A percentile compares a stretch with the other conserved stretches of the same genome.
Conservation (phyloP, 2,329 filamentous ascomycete species). For the Sporothrix protearum region DNA sequence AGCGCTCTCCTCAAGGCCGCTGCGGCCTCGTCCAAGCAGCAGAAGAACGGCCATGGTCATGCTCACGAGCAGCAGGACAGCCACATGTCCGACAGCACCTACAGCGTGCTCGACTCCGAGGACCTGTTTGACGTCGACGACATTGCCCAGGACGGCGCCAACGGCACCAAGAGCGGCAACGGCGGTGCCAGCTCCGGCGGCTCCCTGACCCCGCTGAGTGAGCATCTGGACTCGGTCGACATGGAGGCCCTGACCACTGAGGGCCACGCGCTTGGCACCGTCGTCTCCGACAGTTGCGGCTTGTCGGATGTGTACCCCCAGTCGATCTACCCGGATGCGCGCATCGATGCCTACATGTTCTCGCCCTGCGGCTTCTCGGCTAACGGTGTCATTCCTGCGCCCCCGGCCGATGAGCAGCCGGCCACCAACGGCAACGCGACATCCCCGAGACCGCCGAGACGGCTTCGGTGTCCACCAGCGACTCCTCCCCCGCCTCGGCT, state of each 20-base stretch:
- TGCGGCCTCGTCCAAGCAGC: constrained; percentile 6
- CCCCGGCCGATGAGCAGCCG: constrained; percentile 35
- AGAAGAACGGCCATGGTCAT: constrained; percentile 39
- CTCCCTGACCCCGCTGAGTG: constrained; percentile 55
- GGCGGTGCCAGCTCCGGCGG: constrained; percentile 46
- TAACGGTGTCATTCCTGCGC: constrained; percentile 87
- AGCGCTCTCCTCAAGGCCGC: constrained; percentile 46
- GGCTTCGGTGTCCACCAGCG: background rate
- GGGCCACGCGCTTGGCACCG: constrained; percentile 86
- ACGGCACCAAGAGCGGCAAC: constrained; percentile 21
- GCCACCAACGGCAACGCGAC: constrained; percentile 41
- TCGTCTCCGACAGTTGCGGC: constrained; percentile 86
- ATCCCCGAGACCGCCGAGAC: constrained; percentile 42
- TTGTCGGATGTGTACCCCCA: constrained; percentile 85
- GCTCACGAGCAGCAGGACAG: constrained; percentile 55
- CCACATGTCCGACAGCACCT: constrained; percentile 52
- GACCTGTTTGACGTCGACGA: constrained; percentile 76
- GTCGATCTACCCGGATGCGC: constrained; percentile 83
- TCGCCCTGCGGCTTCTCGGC: constrained; percentile 95
- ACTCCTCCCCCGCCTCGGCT: constrained; percentile 42
- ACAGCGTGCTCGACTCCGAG: constrained; percentile 46
- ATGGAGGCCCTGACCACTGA: constrained; percentile 77
- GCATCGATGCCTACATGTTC: constrained; percentile 94
- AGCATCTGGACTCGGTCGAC: constrained; percentile 47
- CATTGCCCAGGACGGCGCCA: constrained; percentile 41